Percentiles rank a stretch among this genome's conserved stretches.
Evolutionary conservation across 352 stramenopile species (phyloP).

Genomic region (Globisporangium cederbergense): DNA sequence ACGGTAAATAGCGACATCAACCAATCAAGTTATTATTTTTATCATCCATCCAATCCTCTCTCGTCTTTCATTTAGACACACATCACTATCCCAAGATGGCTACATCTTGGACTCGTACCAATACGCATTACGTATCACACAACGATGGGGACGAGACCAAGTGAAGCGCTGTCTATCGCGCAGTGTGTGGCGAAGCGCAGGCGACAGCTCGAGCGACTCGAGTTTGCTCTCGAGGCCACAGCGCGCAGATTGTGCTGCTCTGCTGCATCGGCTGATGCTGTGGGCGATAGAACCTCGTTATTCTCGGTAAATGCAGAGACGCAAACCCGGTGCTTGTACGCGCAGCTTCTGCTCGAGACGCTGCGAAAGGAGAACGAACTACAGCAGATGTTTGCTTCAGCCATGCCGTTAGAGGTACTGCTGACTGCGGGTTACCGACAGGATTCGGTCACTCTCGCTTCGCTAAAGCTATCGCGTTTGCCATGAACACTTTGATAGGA

Average conservation of each 20-base stretch:
- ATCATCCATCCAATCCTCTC: background rate
- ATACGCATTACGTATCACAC: too few species aligned
- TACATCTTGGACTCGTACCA: background rate
- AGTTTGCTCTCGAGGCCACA: slow-evolving; percentile 27
- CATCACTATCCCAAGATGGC: background rate
- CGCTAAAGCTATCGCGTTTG: background rate
- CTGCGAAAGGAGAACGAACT: slow-evolving; percentile 21
- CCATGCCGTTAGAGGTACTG: slow-evolving; percentile 26
- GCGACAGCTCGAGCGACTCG: slow-evolving; percentile 29
- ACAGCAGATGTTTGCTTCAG: slow-evolving; percentile 16
- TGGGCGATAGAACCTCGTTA: background rate
- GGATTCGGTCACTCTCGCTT: background rate
- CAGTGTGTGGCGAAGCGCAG: slow-evolving; percentile 32
- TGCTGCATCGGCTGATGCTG: background rate
- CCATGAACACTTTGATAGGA: slow-evolving; percentile 8
- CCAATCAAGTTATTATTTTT: slow-evolving; percentile 15
- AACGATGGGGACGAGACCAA: background rate
- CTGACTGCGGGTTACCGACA: background rate
- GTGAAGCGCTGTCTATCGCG: slow-evolving; percentile 20
- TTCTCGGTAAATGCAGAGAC: slow-evolving; percentile 1
- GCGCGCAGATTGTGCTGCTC: slow-evolving; percentile 13
- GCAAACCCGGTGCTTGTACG: slow-evolving; percentile 21
- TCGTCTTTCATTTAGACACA: background rate
- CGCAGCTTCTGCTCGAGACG: slow-evolving; percentile 24
- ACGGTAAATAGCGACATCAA: background rate